Evolutionary conservation across 2,329 filamentous ascomycete species (phyloP), one percentile per base, ranked within the genome.

Genomic region (Phialophora macrospora): DNA sequence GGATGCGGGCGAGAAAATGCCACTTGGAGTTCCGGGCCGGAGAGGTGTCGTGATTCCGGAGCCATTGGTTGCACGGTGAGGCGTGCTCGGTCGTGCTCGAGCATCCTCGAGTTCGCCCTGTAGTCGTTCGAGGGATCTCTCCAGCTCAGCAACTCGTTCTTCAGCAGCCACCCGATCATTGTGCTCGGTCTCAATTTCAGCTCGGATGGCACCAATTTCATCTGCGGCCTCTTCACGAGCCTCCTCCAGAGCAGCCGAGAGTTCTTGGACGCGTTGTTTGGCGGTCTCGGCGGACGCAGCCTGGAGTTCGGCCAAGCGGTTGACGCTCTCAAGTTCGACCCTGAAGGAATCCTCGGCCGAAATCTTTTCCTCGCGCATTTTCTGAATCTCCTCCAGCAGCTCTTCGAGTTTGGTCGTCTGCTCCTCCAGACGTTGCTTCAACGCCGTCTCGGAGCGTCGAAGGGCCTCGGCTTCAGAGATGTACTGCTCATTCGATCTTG

Each of bases 331-430:
- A 7, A 97, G 83, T 75, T 98, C 93, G 63, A 93, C 88, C 72
- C 90, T 88, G 82, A 95, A 96, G 67, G 90, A 89, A 75, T 97
- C 90, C 67, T 96, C 89, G n/a, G 88, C 88, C 61, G 91, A 87
- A 1, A 91, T 89, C 28, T 90, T 90, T 22, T 91, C 87, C 74
- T 96, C 93, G 74, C 95, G 90, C 38, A 97, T 85, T 75, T 93
- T 89, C 74, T 97, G 92, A 32, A 97, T 87, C 74, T 89, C 92
- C 51, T 86, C 82, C 52, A 97, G 85, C 5, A 90, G 88, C 65
- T 97, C 92, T 66, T 98, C 93, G 1, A 91, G 89, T 80, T 95
- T 97, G 74, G 89, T 86, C 74, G 94, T 91, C 54, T 96, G 84
- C 65, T 95, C 91, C 30, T 93, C 90, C 34, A 98, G 82, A 46